These are phyloP conservation scores for Termitomyces sp. DNA, from an alignment of 768 basidiomycete species.

Conservation along the genomic window DNA sequence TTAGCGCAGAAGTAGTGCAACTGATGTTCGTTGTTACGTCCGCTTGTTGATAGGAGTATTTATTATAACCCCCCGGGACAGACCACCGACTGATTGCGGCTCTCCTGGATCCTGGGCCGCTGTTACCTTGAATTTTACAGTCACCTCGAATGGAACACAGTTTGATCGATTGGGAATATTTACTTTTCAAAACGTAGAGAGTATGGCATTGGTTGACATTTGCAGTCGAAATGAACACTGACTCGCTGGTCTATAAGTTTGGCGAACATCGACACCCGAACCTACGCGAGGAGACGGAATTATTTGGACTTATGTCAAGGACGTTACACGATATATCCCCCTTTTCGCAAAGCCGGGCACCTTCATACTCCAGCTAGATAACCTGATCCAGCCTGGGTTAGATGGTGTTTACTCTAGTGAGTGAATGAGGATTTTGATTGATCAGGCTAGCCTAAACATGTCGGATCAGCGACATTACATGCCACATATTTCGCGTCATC, in stretches of 20 bases:
- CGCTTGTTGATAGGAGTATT: not conserved
- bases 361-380: slow-evolving; percentile 73
- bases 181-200: slow-evolving; percentile 76
- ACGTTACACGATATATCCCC: slow-evolving; percentile 68
- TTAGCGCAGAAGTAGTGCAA: slow-evolving; percentile 61
- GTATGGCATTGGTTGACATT: slow-evolving; percentile 30
- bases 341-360: slow-evolving; percentile 66
- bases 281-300: slow-evolving; percentile 65
- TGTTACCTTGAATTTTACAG: slow-evolving; percentile 72
- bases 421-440: not conserved
- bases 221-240: not conserved
- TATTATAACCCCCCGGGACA: slow-evolving; percentile 17
- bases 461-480: slow-evolving; percentile 53
- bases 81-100: slow-evolving; percentile 73
- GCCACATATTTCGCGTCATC: slow-evolving; percentile 73
- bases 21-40: slow-evolving; percentile 37
- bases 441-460: not conserved
- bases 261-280: slow-evolving; percentile 79
- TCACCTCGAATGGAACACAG: slow-evolving; percentile 75
- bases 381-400: slow-evolving; percentile 52
- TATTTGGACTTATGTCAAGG: slow-evolving; percentile 76
- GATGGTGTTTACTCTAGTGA: slow-evolving; percentile 70
- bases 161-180: slow-evolving; percentile 71
- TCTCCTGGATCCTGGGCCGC: slow-evolving; percentile 68
- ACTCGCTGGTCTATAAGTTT: slow-evolving; percentile 41